Base-by-base conservation (phyloP, 495 filamentous ascomycete genomes). In the Penicillium desertorum region DNA sequence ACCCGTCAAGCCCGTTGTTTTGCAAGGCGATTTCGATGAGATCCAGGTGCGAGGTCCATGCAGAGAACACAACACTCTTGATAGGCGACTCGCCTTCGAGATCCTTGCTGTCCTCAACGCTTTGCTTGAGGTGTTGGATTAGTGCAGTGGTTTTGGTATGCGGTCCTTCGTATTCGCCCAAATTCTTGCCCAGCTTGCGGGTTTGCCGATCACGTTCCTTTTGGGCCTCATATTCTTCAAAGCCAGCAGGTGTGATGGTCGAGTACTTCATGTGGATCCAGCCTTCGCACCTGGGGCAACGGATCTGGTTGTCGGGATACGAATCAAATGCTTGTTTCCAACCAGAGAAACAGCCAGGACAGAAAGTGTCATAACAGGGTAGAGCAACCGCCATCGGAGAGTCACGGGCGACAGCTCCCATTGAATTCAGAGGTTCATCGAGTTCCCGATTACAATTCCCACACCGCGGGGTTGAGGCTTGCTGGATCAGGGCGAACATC, bases 21-120 rank as follows among this genome's bases (percentile, higher is more conserved):
- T 86, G 79, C 14, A 98, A 76, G 2, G 94, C 93, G 48, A 90
- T 83, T 65, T 96, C 85, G 61, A 98, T 95, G 14, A 98, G 82
- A 66, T 98, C 93, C 32, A 98, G 83, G 68, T 97, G 91, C 2
- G 88, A 86, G 0, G 93, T 97, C 93, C 94, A 98, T 29, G 83
- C 84, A 2, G 92, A 96, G 69, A 98, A 97, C 19, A 98, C 83
- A 14, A 98, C 93, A 43, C 88, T 89, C 67, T 95, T 96, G 71
- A 90, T 86, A 0, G 92, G 91, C 0, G 77, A 79, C 54, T 89
- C 81, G 36, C 76, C 72, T 12, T 81, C 75, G 2, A 83, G 72
- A 5, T 70, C 67, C 48, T 79, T 68, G 67, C 85, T 91, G 60
- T 87, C 81, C 37, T 76, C 76, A 49, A 83, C 77, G 43, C 83